Evolutionary conservation across 805 yeast species (phyloP), one percentile per base, ranked within the genome.

Genomic region (Pichia deserticola): DNA sequence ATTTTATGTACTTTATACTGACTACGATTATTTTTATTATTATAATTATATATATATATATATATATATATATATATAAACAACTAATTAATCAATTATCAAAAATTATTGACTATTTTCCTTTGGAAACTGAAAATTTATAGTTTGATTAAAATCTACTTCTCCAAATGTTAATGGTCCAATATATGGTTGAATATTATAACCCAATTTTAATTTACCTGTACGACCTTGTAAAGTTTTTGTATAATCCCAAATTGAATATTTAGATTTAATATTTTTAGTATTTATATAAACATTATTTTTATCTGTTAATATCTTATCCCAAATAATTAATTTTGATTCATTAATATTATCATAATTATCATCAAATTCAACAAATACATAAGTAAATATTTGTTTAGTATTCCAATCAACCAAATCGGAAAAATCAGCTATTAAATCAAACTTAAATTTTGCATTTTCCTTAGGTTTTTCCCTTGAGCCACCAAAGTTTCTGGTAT

Each of bases 361-460:
- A 20, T 47, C 54, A 12, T 54, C 54, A 9, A 54, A 90, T 61
- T 88, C 92, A 1, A 95, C 96, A 3, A 95, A 86, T 54, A 93
- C 72, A 60, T 92, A 93, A 5, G 84, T 86, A 60, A 93, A 92
- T n/a, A 92, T 81, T 67, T 92, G 98, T 63, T 92, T 92, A 11
- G 99, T 93, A 68, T 92, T 93, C 97, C 97, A 92, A 66, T 86
- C 89, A 76, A 90, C 90, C 47, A 93, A 73, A 2, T 88, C 82
- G 1, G 86, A 63, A 53, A 92, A 72, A 66, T 92, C 97, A 1
- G 78, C 72, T 6, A 79, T 79, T 43, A 93, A 69, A 63, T 88
- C 95, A 60, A 93, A 89, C 11, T 69, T 68, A 38, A 89, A 65
- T 57, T 76, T 78, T 50, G 85, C 74, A 63, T 88, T 88, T 61